phyloP scores from a whole-genome alignment of 768 basidiomycete genomes.

The Pleurotus platypus region DNA sequence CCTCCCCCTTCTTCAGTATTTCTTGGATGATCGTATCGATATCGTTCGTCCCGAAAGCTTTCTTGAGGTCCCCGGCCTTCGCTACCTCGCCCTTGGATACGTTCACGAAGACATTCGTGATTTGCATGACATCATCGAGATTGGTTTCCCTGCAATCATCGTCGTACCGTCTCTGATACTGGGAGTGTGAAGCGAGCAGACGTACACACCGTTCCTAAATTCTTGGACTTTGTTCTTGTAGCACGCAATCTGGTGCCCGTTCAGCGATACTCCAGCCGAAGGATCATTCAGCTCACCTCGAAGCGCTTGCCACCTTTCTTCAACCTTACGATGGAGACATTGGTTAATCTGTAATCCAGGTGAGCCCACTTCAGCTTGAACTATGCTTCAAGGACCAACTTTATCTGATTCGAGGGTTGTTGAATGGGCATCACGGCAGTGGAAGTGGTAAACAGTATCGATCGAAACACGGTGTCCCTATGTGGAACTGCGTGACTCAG shows the following conservation, averaged over 20 bases:
- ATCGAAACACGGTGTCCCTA: too few relatives aligned
- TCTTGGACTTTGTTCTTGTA: constrained; percentile 99
- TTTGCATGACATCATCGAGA: constrained; percentile 94
- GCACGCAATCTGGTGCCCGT: constrained; percentile 71
- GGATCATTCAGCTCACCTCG: constrained; percentile 55
- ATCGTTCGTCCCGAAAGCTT: constrained; percentile 82
- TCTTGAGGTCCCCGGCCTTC: constrained; percentile 84
- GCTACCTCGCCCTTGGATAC: constrained; percentile 96
- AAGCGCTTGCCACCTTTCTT: constrained; percentile 98
- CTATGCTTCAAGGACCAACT: constrained; percentile 35
- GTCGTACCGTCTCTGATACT: background rate
- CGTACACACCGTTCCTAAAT: constrained; percentile 88
- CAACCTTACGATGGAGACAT: constrained; percentile 92
- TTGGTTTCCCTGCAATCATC: constrained; percentile 68
- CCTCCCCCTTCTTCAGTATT: constrained; percentile 93
- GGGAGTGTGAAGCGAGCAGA: constrained; percentile 9
- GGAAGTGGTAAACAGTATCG: too few relatives aligned
- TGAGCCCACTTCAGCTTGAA: constrained; percentile 7
- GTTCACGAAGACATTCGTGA: constrained; percentile 92
- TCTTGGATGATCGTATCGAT: constrained; percentile 75
- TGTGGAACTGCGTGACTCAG: too few relatives aligned
- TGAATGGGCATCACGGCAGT: constrained; percentile 50
- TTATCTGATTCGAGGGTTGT: constrained; percentile 89
- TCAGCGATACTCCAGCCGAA: too few relatives aligned
- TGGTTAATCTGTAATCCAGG: constrained; percentile 69